These are phyloP conservation scores for Termitomyces sp. DNA, from an alignment of 768 basidiomycete species.

Conservation along the genomic window DNA sequence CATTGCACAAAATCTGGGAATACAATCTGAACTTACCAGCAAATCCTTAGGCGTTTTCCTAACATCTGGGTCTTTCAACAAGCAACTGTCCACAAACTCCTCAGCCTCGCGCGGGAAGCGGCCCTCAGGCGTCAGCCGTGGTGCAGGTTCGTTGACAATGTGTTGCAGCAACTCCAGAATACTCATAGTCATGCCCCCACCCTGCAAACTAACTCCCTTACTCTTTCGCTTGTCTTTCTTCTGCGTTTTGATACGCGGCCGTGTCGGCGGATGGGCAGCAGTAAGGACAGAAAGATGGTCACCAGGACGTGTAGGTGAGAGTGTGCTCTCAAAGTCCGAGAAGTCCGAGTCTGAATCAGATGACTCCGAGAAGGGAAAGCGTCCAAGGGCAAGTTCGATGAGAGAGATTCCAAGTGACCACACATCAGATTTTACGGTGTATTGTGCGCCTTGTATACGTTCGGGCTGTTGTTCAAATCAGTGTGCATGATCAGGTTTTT, in stretches of 20 bases:
- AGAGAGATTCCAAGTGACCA: constrained; percentile 98
- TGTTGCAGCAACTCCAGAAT: constrained; percentile 96
- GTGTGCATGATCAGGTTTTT: background rate
- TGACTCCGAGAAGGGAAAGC: constrained; percentile 93
- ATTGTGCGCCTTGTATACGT: constrained; percentile 97
- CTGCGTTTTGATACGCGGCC: constrained; percentile 31
- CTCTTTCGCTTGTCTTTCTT: constrained; percentile 85
- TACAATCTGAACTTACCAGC: constrained; percentile 42
- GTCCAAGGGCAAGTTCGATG: constrained; percentile 93
- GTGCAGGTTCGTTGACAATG: constrained; percentile 98
- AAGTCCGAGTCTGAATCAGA: constrained; percentile 71
- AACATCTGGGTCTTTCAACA: constrained; percentile 83
- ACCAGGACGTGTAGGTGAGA: constrained; percentile 64
- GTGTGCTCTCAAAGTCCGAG: constrained; percentile 76
- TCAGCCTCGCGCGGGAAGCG: constrained; percentile 68
- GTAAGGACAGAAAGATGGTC: constrained; percentile 29
- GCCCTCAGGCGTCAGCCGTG: constrained; percentile 71
- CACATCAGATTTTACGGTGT: constrained; percentile 98
- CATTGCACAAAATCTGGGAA: background rate
- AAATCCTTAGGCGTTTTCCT: constrained; percentile 87
- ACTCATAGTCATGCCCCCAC: constrained; percentile 96
- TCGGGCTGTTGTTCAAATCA: constrained; percentile 63
- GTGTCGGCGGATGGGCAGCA: constrained; percentile 25
- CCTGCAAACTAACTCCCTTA: constrained; percentile 88
- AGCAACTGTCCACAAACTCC: constrained; percentile 82